Evolutionary conservation across 2,329 filamentous ascomycete genomes (phyloP), one percentile per base, ranked within the genome.

Genomic region (Aspergillus quadricinctus): DNA sequence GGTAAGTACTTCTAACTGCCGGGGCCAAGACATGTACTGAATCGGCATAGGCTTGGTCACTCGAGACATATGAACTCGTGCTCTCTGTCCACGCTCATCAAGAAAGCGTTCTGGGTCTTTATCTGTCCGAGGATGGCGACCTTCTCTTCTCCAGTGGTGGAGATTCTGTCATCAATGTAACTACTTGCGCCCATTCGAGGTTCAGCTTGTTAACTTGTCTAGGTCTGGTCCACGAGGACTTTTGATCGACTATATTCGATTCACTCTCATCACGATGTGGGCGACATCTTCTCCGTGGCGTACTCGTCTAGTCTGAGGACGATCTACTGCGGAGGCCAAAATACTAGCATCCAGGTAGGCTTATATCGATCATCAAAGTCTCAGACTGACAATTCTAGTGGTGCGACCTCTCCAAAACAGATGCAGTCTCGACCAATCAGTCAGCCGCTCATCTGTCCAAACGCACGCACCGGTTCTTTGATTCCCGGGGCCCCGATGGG

Each of bases 201-300:
- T 37, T 19, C 57, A 53, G 60, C 52, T 57, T 45, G 57, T 55
- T 27, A 25, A 23, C 28, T 9, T 43, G n/a, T 35, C 3, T 57
- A 83, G 81, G 80, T 96, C 45, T 99, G 94, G 94, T 88, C 86
- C 65, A 89, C 92, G 1, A 81, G 79, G 46, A 88, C 85, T 5
- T 86, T 96, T 71, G 83, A 82, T 55, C 86, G 89, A 28, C 80
- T 94, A 0, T 94, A 92, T 77, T 91, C 94, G 61, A 89, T 97
- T 59, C 96, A 96, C 78, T 95, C 92, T 60, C 88, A 88, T 50
- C 93, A 96, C 74, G 94, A 97, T 66, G 89, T 96, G 43, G 94
- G 94, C 57, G 94, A 99, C 76, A 86, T 99, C 57, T 97, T 97
- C 72, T 96, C 91, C 64, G 87, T 96, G n/a, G 88, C 88, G 1